A percentile compares a stretch with the other conserved stretches of the same genome.
Evolutionary conservation across 164 flowering plant species (phyloP).

Genomic region (Chimonanthus salicifolius): DNA sequence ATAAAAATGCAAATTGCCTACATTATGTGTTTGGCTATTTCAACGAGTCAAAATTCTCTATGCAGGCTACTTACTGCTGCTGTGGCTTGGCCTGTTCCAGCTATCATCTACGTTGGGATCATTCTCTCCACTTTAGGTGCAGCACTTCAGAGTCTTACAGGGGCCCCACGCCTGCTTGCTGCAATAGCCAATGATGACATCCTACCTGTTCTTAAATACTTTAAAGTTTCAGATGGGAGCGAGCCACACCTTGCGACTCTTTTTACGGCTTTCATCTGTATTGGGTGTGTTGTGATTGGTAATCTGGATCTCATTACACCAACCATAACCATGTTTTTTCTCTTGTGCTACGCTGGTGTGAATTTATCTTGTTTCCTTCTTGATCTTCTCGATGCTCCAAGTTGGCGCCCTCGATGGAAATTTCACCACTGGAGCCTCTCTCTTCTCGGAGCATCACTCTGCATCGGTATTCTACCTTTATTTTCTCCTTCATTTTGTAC

Average conservation of each 20-base stretch:
- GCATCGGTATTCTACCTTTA: constrained; percentile 57
- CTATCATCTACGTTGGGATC: constrained; percentile 77
- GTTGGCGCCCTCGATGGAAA: constrained; percentile 99
- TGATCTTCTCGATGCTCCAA: constrained; percentile 98
- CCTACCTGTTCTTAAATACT: constrained; percentile 90
- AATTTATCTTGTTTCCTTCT: constrained; percentile 97
- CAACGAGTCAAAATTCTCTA: background rate
- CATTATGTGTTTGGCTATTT: background rate
- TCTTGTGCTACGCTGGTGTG: constrained; percentile 93
- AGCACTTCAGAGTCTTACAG: constrained; percentile 94
- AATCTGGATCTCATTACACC: constrained; percentile 96
- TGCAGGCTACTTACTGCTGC: constrained; percentile 94
- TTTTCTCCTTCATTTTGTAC: background rate
- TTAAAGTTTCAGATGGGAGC: constrained; percentile 82
- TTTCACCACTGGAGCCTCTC: constrained; percentile 99
- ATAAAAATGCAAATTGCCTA: background rate
- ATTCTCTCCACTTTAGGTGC: constrained; percentile 98
- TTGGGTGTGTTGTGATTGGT: constrained; percentile 85
- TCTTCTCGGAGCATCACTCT: constrained; percentile 83
- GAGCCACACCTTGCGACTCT: constrained; percentile 93
- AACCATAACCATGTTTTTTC: constrained; percentile 94
- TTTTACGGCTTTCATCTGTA: constrained; percentile 87
- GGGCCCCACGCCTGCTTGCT: constrained; percentile 97
- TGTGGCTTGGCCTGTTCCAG: constrained; percentile 96
- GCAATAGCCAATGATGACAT: constrained; percentile 99